Evolutionary conservation across 208 protist species (phyloP).

Genomic region (Acanthamoeba sp.): DNA sequence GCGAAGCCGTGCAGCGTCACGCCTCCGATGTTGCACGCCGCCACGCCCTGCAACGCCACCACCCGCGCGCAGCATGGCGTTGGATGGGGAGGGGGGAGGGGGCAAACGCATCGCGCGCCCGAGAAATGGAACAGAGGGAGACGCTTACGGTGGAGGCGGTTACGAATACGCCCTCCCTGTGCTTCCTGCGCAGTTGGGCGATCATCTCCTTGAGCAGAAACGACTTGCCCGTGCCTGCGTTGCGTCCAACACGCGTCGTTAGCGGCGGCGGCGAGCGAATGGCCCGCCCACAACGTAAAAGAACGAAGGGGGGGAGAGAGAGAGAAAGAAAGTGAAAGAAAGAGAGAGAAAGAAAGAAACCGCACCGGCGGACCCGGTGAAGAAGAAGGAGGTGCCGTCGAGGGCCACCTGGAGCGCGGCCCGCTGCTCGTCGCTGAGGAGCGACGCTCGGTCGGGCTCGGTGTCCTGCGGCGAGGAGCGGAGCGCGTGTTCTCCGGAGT

Average conservation of each 20-base stretch:
- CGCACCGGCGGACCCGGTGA: constrained; percentile 83
- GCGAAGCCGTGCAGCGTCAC: constrained; percentile 84
- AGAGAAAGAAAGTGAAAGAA: neutral
- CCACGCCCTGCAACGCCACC: constrained; percentile 73
- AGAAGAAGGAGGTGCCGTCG: constrained; percentile 78
- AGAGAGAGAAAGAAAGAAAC: neutral
- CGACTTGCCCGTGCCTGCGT: constrained; percentile 84
- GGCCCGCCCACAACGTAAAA: too few species aligned
- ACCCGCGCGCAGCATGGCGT: too few species aligned
- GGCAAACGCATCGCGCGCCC: too few species aligned
- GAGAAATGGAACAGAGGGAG: too few species aligned
- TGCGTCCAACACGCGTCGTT: neutral
- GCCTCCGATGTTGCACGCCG: constrained; percentile 86
- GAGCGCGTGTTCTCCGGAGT: neutral
- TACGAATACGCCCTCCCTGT: constrained; percentile 73
- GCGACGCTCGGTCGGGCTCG: neutral
- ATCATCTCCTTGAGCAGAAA: constrained; percentile 83
- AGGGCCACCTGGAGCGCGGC: constrained; percentile 63
- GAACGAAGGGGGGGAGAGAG: neutral
- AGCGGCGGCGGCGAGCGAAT: too few species aligned
- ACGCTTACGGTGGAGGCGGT: constrained; percentile 84
- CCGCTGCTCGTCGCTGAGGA: constrained; percentile 67
- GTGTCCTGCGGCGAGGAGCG: neutral
- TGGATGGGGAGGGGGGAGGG: too few species aligned
- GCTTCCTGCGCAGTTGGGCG: constrained; percentile 38